Base-by-base conservation (phyloP, 371 early-diverging fungal species). In the Rhizopus stolonifer region DNA sequence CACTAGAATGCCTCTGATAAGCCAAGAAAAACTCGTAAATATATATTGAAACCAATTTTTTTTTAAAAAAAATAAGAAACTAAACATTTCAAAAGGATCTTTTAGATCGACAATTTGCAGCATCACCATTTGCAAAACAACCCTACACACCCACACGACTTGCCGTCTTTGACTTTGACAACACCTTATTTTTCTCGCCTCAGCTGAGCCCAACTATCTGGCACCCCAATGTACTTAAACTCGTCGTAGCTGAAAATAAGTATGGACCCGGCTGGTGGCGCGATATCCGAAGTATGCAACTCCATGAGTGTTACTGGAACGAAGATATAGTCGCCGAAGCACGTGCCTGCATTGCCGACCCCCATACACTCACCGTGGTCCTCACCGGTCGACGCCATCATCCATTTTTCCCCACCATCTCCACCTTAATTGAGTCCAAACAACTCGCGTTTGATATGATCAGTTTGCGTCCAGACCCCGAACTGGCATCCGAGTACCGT, bases 121-220 rank as follows among this genome's bases (percentile, higher is more conserved):
- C 50, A 11, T 57, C 63, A 14, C 40, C 1, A 19, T 63, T 63
- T 34, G 21, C 14, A 0, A 42, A 45, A n/a, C 34, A 45, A 8
- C 11, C 32, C 13, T 18, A 1, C 5, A 11, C 52, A 22, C 69
- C 69, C 0, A 66, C 54, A 7, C 57, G 52, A 11, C 39, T 77
- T 4, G 71, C 54, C 25, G 75, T 92, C 24, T 91, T 90, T 66
- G 94, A 95, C 55, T 93, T 94, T 78, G 94, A 94, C 70, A 88
- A 90, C 26, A 94, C 95, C 0, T 70, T 94, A 15, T 93, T 93
- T 66, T 79, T 82, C 7, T 91, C 94, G 5, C 94, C 95, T 3
- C 46, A 82, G 4, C 85, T 94, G 19, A 93, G 90, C 53, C 80
- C 83, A 0, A 67, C 73, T 0, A 65, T 95, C 31, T 95, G 94